phyloP scores from a whole-genome alignment of 2,329 filamentous ascomycete species.

The Hymenoscyphus repandus region DNA sequence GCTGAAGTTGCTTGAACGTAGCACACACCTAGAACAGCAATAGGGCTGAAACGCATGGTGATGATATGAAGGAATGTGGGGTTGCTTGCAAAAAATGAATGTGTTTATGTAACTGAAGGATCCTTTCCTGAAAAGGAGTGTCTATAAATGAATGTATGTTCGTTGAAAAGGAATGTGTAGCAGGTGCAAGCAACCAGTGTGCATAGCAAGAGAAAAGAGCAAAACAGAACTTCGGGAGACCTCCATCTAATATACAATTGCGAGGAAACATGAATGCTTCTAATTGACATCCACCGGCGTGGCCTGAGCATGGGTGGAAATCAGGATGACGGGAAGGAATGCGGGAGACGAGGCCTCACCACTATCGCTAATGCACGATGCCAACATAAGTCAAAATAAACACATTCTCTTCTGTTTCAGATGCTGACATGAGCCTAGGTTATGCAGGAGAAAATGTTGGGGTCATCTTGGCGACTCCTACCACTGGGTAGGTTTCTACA shows the following conservation, averaged over 20 bases:
- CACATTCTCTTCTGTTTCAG: neutral
- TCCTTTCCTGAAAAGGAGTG: neutral
- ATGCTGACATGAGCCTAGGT: slow-evolving; percentile 1
- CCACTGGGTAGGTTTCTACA: neutral
- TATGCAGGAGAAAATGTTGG: slow-evolving; percentile 1
- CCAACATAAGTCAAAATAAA: neutral
- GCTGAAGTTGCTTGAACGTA: slow-evolving; percentile 1
- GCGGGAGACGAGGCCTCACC: neutral
- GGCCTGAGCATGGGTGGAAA: neutral
- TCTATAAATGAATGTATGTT: neutral
- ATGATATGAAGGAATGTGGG: neutral
- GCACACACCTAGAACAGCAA: neutral
- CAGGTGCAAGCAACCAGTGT: slow-evolving; percentile 5
- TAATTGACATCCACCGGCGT: too few species aligned
- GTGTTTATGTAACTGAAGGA: neutral
- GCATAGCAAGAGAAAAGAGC: neutral
- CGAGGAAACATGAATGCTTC: too few species aligned
- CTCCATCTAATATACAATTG: neutral
- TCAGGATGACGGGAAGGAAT: neutral
- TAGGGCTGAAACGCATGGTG: slow-evolving; percentile 5
- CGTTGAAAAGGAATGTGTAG: neutral
- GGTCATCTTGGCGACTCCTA: neutral
- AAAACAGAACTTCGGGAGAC: neutral
- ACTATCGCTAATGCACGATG: slow-evolving; percentile 1
- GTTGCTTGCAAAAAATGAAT: neutral